phyloP scores from a whole-genome alignment of 768 basidiomycete species.

The Boletus tylopilopsis region DNA sequence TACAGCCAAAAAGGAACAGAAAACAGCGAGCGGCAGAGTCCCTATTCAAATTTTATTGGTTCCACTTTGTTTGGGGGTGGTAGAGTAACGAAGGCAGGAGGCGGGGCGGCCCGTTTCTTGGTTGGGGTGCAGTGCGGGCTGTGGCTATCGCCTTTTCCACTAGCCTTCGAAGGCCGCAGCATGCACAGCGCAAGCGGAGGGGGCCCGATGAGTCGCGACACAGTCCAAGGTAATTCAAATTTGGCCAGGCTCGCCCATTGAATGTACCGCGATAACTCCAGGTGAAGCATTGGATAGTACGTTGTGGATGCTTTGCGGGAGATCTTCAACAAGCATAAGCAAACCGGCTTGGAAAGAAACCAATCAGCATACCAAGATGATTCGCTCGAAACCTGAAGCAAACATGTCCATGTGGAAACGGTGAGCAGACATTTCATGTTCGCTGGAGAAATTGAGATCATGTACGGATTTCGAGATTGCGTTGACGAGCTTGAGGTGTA shows the following conservation, averaged over 20 bases:
- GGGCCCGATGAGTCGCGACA: slow-evolving; percentile 73
- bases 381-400: slow-evolving; percentile 86
- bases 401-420: slow-evolving; percentile 86
- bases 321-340: slow-evolving; percentile 48
- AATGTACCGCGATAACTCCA: slow-evolving; percentile 90
- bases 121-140: slow-evolving; percentile 23
- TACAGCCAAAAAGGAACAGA: slow-evolving; percentile 5
- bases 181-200: slow-evolving; percentile 68
- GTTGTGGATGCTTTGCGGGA: slow-evolving; percentile 91
- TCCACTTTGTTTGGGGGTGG: slow-evolving; percentile 44
- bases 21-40: neutral
- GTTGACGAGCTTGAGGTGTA: slow-evolving; percentile 85
- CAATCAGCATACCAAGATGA: slow-evolving; percentile 65
- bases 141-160: slow-evolving; percentile 10
- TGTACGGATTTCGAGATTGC: slow-evolving; percentile 64
- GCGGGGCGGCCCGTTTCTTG: slow-evolving; percentile 18
- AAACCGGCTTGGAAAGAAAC: neutral
- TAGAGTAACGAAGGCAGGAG: slow-evolving; percentile 22
- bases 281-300: slow-evolving; percentile 92
- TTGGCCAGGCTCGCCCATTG: slow-evolving; percentile 58
- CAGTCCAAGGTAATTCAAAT: slow-evolving; percentile 77
- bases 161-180: slow-evolving; percentile 16
- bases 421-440: slow-evolving; percentile 72
- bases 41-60: slow-evolving; percentile 39
- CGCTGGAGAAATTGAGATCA: slow-evolving; percentile 60